Evolutionary conservation across 1,284 basidiomycete species (phyloP), one percentile per base, ranked within the genome.

Genomic region (Boletus semigastroideus): DNA sequence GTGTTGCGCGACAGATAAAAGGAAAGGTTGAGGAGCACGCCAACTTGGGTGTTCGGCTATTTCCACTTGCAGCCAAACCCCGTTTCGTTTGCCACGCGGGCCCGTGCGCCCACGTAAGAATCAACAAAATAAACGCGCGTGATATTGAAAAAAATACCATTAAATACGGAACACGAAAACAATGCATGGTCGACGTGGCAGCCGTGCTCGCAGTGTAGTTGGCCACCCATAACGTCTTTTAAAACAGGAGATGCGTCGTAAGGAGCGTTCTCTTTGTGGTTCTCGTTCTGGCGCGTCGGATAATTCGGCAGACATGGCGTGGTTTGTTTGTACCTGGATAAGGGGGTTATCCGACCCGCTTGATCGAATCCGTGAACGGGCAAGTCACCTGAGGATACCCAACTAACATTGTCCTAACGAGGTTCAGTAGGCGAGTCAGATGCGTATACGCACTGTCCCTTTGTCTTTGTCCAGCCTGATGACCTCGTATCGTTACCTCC

Each of bases 21-120:
- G 68, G 67, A 65, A 61, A 68, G 66, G 69, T 70, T 68, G 69
- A 72, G 66, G 69, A 70, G 62, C 64, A 68, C 66, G 61, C 69
- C 67, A 72, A 68, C 65, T 64, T 63, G 62, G 66, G 69, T 65
- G 67, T 59, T 72, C 66, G 70, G 66, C 67, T 70, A 72, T 68
- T 68, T 68, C 66, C 66, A 72, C 56, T 58, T 67, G 65, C 51
- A 69, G 69, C 68, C 67, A 69, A 65, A 57, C 65, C 65, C 65
- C 67, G 53, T 69, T 69, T 67, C 65, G 59, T 69, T 68, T 72
- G 66, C 66, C 66, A 68, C 66, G 66, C 67, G 68, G 66, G 70
- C 66, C 66, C 70, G 66, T 68, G 66, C 66, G 60, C 61, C 65
- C 68, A 67, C 69, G 66, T 69, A 70, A 68, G 64, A 70, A 63